These are phyloP conservation scores for Geosmithia morbida DNA, from an alignment of 2,329 filamentous ascomycete species.

Conservation along the genomic window DNA sequence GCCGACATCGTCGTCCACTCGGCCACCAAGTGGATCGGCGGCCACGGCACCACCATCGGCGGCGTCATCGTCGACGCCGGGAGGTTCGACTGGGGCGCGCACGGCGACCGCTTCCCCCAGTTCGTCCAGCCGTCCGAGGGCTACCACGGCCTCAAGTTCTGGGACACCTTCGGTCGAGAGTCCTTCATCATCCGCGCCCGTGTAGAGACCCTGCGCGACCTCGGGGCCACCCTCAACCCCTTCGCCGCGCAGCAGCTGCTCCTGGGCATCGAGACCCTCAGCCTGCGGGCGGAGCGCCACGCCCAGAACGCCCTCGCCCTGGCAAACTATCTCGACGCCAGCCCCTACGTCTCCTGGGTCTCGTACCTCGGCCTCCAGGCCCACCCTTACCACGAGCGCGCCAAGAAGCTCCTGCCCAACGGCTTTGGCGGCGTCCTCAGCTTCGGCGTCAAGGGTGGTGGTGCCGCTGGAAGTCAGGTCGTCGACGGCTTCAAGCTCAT, in stretches of 20 bases:
- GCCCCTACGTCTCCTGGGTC: conserved; percentile 79
- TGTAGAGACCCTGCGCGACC: conserved; percentile 79
- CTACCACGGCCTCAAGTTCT: conserved; percentile 90
- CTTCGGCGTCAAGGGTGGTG: conserved; percentile 86
- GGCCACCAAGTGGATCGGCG: conserved; percentile 94
- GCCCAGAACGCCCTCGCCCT: conserved; percentile 70
- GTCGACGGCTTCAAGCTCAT: conserved; percentile 93
- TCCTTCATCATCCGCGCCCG: conserved; percentile 75
- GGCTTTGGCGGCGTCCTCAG: conserved; percentile 86
- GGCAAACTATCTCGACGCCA: conserved; percentile 71
- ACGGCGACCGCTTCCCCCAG: conserved; percentile 77
- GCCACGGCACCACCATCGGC: conserved; percentile 83
- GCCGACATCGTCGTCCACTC: conserved; percentile 92
- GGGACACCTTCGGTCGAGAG: conserved; percentile 74
- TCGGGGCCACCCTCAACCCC: conserved; percentile 72
- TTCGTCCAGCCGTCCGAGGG: conserved; percentile 79
- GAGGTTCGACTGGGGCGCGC: conserved; percentile 86
- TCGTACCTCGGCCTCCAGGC: conserved; percentile 79
- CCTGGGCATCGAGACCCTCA: conserved; percentile 80
- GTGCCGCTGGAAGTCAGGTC: conserved; percentile 67
- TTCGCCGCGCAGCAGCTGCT: conserved; percentile 89
- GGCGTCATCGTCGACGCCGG: conserved; percentile 79
- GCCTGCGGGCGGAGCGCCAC: conserved; percentile 73
- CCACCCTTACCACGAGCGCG: conserved; percentile 65
- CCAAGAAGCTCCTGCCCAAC: conserved; percentile 73